Evolutionary conservation across 495 filamentous ascomycete genomes (phyloP).

Genomic region (Recurvomyces mirabilis): DNA sequence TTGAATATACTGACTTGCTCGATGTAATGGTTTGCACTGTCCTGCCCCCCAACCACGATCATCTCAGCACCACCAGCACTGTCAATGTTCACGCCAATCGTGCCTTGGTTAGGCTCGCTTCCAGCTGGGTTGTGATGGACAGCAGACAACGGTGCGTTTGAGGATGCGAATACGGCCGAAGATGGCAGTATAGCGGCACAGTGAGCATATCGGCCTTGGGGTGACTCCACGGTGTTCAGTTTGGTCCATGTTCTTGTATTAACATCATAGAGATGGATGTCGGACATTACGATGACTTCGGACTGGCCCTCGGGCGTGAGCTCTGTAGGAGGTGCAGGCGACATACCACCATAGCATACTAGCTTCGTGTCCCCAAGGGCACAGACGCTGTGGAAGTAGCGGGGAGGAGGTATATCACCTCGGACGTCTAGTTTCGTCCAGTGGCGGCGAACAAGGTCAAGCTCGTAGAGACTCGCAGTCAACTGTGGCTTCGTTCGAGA

Average conservation of each 20-base stretch:
- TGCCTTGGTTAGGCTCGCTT: constrained; percentile 68
- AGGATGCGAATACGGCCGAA: constrained; percentile 70
- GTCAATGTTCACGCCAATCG: constrained; percentile 75
- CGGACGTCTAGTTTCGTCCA: constrained; percentile 80
- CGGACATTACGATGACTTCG: constrained; percentile 93
- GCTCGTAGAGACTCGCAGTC: constrained; percentile 80
- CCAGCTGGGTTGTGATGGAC: constrained; percentile 80
- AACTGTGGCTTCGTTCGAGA: constrained; percentile 72
- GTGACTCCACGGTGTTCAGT: constrained; percentile 58
- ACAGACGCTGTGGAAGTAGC: constrained; percentile 96
- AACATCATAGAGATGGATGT: constrained; percentile 96
- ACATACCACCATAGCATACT: constrained; percentile 98
- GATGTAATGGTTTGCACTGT: constrained; percentile 96
- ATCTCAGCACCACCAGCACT: constrained; percentile 90
- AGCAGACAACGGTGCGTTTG: constrained; percentile 69
- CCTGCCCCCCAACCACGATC: constrained; percentile 93
- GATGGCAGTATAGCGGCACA: constrained; percentile 90
- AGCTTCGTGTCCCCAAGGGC: constrained; percentile 86
- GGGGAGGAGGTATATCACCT: constrained; percentile 77
- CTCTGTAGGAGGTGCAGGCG: constrained; percentile 49
- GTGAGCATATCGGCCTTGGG: constrained; percentile 91
- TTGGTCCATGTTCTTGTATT: constrained; percentile 72
- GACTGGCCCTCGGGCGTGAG: constrained; percentile 54
- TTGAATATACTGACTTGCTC: constrained; percentile 98
- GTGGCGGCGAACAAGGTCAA: constrained; percentile 81